phyloP scores from a whole-genome alignment of 371 early-diverging fungal species.

The Apophysomyces elegans region DNA sequence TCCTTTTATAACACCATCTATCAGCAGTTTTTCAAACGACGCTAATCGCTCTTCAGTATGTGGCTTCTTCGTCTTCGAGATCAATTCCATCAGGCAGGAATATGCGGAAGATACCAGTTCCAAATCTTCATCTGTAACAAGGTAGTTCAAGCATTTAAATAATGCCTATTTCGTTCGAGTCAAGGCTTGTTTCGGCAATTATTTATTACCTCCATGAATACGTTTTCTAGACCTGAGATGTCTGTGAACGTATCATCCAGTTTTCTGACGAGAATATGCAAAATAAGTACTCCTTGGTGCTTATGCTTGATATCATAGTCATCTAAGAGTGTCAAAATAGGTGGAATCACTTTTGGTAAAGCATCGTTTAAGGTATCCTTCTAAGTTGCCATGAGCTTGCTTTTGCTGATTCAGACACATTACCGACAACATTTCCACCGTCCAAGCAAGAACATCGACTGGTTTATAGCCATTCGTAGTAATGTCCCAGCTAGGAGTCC shows the following conservation, averaged over 20 bases:
- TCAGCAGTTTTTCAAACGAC: constrained; percentile 35
- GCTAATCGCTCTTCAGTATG: constrained; percentile 17
- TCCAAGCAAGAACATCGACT: constrained; percentile 31
- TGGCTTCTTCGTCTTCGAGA: constrained; percentile 19
- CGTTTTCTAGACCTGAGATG: constrained; percentile 29
- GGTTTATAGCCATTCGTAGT: constrained; percentile 19
- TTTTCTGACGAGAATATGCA: constrained; percentile 31
- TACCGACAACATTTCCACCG: constrained; percentile 28
- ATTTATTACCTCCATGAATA: constrained; percentile 40
- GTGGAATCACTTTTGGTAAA: constrained; percentile 32
- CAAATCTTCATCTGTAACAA: constrained; percentile 34
- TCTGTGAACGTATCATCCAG: constrained; percentile 19
- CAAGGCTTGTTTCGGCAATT: background rate
- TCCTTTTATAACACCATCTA: constrained; percentile 37
- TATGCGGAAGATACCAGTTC: constrained; percentile 32
- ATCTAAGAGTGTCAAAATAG: constrained; percentile 38
- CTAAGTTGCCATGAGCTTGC: background rate
- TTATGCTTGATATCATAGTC: constrained; percentile 42
- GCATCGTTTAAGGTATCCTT: constrained; percentile 18
- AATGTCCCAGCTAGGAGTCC: constrained; percentile 39
- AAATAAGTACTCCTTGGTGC: constrained; percentile 27
- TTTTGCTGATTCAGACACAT: background rate
- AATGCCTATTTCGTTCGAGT: constrained; percentile 26
- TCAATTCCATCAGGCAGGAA: constrained; percentile 37
- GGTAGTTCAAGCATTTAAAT: constrained; percentile 39